A percentile compares a stretch with the other conserved stretches of the same genome.
Evolutionary conservation across 192 early-diverging fungal species (phyloP).

Genomic region (Coemansia sp.): DNA sequence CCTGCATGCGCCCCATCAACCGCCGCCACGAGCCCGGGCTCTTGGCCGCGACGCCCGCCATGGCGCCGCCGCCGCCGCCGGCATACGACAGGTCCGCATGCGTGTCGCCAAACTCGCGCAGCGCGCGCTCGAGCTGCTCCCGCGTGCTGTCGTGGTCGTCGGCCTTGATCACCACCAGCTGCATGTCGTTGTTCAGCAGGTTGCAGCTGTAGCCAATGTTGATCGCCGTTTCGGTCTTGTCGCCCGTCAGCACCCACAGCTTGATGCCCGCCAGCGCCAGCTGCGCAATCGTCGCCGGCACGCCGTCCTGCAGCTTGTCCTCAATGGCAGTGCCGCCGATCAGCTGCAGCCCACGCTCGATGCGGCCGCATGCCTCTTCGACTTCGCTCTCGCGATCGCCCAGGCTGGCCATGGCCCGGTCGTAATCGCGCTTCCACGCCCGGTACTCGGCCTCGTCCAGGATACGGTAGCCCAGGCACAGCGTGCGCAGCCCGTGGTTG

Average conservation of each 20-base stretch:
- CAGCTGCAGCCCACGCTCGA: slow-evolving; percentile 75
- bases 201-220: slow-evolving; percentile 97
- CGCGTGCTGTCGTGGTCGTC: slow-evolving; percentile 55
- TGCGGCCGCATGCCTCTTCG: slow-evolving; percentile 70
- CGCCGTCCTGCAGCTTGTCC: slow-evolving; percentile 96
- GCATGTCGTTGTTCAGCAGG: slow-evolving; percentile 78
- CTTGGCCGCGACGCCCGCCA: slow-evolving; percentile 33
- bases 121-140: slow-evolving; percentile 65
- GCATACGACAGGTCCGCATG: slow-evolving; percentile 43
- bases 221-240: slow-evolving; percentile 97
- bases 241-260: slow-evolving; percentile 95
- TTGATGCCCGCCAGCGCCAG: slow-evolving; percentile 85
- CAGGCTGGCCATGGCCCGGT: slow-evolving; percentile 67
- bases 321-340: slow-evolving; percentile 98
- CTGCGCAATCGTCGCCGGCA: slow-evolving; percentile 86
- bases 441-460: slow-evolving; percentile 68
- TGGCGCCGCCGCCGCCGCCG: slow-evolving; percentile 29
- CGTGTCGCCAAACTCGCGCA: slow-evolving; percentile 56
- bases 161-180: slow-evolving; percentile 70
- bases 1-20: slow-evolving; percentile 16
- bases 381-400: slow-evolving; percentile 77
- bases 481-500: slow-evolving; percentile 72
- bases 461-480: slow-evolving; percentile 76
- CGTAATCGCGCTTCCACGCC: slow-evolving; percentile 66
- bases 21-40: slow-evolving; percentile 37